Evolutionary conservation across 176 grass and related monocot species (phyloP), one percentile per base, ranked within the genome.

Genomic region (Aegilops longissima): DNA sequence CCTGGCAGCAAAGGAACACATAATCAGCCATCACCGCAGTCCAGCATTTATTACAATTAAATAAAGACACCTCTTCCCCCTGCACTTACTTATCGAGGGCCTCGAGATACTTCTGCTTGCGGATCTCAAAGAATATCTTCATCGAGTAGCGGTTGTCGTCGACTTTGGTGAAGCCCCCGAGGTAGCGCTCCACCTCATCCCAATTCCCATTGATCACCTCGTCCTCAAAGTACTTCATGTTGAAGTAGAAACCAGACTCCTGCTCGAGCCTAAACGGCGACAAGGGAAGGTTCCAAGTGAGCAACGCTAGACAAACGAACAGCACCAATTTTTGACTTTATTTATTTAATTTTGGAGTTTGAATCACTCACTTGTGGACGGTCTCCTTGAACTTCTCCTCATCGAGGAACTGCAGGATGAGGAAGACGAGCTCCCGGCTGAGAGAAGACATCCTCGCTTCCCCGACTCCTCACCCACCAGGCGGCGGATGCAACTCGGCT

Each of bases 121-220:
- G 91, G 84, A 98, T 98, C 83, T 92, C 93, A 33, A 94, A 98
- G 88, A 95, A 98, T 76, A 98, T 95, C 93, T 95, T 98, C 91
- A 89, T 89, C 1, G 96, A 98, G 76, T 89, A 92, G 61, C 87
- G 87, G 73, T 98, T 98, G 77, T 95, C 96, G 4, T 95, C 91
- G 4, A 98, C 88, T 54, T 98, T 98, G 33, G 91, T 98, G 69
- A 98, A 98, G 9, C 93, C 96, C 16, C 89, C 84, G 1, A 98
- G 91, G 80, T 95, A 98, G n/a, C 84, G 90, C 77, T 98, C 91
- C 23, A 98, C 96, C 11, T 93, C 88, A 10, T 98, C 91, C 95
- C 91, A 98, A 58, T 95, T 95, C 20, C 95, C 95, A 83, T 89
- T 92, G 14, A 88, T 77, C 72, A 98, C 93, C 81, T 95, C 88